Conservation (phyloP, 2,329 filamentous ascomycete genomes). For the Aspergillus viridinutans region DNA sequence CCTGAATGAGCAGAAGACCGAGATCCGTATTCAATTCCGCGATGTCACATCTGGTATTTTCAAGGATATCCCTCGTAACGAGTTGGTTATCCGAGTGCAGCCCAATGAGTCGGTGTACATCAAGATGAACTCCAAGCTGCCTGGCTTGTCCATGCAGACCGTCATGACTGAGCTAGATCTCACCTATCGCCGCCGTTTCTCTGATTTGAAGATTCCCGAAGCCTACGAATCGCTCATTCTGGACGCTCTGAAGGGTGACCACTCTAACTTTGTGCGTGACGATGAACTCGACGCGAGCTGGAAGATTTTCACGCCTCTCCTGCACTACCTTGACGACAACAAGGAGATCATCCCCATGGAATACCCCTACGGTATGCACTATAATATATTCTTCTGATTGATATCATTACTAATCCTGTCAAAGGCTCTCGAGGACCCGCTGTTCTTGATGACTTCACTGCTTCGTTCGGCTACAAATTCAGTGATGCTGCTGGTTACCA, state of each 20-base stretch:
- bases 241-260: constrained; percentile 96
- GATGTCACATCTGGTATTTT: constrained; percentile 99
- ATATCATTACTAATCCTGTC: neutral
- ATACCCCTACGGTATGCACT: constrained; percentile 89
- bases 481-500: constrained; percentile 93
- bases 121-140: constrained; percentile 99
- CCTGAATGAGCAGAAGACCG: constrained; percentile 98
- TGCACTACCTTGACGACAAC: constrained; percentile 98
- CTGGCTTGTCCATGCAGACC: constrained; percentile 98
- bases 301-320: constrained; percentile 95
- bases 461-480: constrained; percentile 98
- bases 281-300: constrained; percentile 96
- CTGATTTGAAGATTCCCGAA: constrained; percentile 98
- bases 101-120: constrained; percentile 99
- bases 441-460: constrained; percentile 95
- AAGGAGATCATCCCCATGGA: constrained; percentile 99
- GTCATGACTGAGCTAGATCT: constrained; percentile 97
- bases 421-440: constrained; percentile 92
- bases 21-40: constrained; percentile 99
- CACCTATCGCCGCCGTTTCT: constrained; percentile 97
- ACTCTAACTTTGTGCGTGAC: constrained; percentile 98
- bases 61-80: constrained; percentile 98
- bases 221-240: constrained; percentile 97
- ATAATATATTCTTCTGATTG: neutral
- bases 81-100: constrained; percentile 98